phyloP scores from a whole-genome alignment of 768 basidiomycete genomes.

The Tremella mesenterica region DNA sequence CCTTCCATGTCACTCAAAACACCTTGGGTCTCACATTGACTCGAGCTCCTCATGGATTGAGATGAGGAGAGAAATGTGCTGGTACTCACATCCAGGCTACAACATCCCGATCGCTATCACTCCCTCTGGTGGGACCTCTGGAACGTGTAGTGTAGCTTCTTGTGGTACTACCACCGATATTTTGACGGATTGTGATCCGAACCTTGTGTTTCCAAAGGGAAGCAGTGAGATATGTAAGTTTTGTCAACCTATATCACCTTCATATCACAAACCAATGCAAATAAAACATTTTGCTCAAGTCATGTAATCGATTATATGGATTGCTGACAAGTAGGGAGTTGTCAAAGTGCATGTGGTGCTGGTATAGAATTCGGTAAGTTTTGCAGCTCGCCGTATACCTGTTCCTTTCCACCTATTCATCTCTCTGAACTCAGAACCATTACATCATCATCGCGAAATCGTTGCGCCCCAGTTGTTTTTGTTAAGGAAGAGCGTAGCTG shows the following conservation, averaged over 20 bases:
- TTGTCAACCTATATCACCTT: no score
- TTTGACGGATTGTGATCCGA: slow-evolving; percentile 19
- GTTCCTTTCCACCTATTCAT: no score
- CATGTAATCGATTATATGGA: not conserved
- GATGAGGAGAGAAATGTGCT: not conserved
- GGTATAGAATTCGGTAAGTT: slow-evolving; percentile 14
- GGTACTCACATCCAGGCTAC: slow-evolving; percentile 10
- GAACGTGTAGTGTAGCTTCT: slow-evolving; percentile 8
- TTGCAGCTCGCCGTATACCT: no score
- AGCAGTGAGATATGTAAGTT: slow-evolving; percentile 17
- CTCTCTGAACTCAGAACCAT: not conserved
- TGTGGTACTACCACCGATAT: slow-evolving; percentile 19
- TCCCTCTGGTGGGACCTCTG: not conserved
- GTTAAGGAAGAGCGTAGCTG: no score
- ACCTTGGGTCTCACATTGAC: no score
- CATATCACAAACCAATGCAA: no score
- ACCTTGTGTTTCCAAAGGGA: slow-evolving; percentile 17
- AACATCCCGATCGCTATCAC: slow-evolving; percentile 25
- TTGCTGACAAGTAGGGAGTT: slow-evolving; percentile 10
- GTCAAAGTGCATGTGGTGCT: slow-evolving; percentile 11
- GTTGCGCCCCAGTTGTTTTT: no score
- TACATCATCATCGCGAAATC: no score
- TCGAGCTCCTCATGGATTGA: no score
- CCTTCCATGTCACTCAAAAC: no score
- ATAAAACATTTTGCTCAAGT: no score